Evolutionary conservation across 371 early-diverging fungal species (phyloP).

Genomic region (Zychaea mexicana): DNA sequence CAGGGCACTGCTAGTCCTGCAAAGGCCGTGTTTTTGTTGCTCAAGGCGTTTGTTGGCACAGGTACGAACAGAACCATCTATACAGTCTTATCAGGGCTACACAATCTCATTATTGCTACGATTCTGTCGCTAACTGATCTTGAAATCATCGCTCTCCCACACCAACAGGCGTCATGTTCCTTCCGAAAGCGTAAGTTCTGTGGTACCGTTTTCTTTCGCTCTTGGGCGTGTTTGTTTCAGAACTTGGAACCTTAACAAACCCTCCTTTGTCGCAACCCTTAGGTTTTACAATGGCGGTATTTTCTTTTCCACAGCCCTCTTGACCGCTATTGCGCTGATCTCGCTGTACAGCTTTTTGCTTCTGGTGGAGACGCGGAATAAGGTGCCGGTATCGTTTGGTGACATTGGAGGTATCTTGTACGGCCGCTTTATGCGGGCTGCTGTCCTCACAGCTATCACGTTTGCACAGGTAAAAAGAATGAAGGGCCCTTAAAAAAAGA

Average conservation of each 20-base stretch:
- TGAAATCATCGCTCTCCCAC: not conserved
- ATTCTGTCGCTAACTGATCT: constrained; percentile 26
- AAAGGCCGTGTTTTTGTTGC: constrained; percentile 82
- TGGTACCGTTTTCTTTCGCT: not conserved
- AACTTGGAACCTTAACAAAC: not conserved
- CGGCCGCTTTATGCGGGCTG: constrained; percentile 64
- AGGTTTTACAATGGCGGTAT: constrained; percentile 73
- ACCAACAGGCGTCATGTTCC: constrained; percentile 69
- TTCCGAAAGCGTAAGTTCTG: constrained; percentile 59
- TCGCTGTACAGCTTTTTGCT: constrained; percentile 72
- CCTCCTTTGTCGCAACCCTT: not conserved
- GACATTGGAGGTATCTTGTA: constrained; percentile 77
- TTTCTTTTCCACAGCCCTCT: constrained; percentile 56
- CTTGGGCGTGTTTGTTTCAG: not conserved
- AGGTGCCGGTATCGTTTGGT: constrained; percentile 72
- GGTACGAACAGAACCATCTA: constrained; percentile 18
- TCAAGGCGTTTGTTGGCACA: constrained; percentile 89
- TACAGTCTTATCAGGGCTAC: not conserved
- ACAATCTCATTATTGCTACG: constrained; percentile 9
- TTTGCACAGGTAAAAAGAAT: constrained; percentile 64
- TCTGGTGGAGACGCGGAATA: constrained; percentile 54
- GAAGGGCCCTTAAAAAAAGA: not conserved
- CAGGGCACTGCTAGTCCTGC: constrained; percentile 78
- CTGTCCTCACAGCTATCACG: constrained; percentile 70
- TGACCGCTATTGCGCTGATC: constrained; percentile 57